Base-by-base conservation (phyloP, 2,329 filamentous ascomycete species). In the Penicillium sumatraense region DNA sequence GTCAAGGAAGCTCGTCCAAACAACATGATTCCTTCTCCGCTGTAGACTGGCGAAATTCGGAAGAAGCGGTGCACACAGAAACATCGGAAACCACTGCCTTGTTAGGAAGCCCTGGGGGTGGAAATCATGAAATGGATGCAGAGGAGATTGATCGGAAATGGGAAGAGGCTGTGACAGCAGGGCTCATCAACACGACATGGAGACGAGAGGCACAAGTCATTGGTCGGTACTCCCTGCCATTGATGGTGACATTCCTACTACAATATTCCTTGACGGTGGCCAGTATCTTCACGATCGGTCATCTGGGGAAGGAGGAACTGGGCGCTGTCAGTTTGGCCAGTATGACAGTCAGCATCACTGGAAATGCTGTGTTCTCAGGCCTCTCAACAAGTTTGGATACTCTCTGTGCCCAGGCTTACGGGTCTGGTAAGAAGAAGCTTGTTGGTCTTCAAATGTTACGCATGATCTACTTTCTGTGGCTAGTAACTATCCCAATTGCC, bases 341-440 rank as follows among this genome's bases (percentile, higher is more conserved):
- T 66, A 93, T 93, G 90, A 90, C 89, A 2, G 88, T 88, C 24
- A 91, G 86, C 60, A 93, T 95, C 63, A 89, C 85, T 13, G 90
- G 89, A 54, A 88, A 89, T 66, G 89, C 88, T 0, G 86, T 90
- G 14, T 89, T 90, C 68, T 89, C 92, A 68, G 89, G 92, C n/a
- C 81, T 98, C 13, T 89, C 92, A 1, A 98, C 93, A 4, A 91
- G 89, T 60, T 80, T 98, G 33, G 93, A 98, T 74, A 98, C 93
- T 0, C 85, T 98, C 2, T 97, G 93, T 72, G 86, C 93, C 0
- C 93, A 98, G 74, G 93, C 95, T 0, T 98, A 96, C 70, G 93
- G 95, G 2, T 96, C 90, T 0, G 93, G 93, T 0, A 89, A 89
- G 71, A 96, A 89, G 70, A 89, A 93, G 63, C 84, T 98, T 5